Percentiles rank a stretch among this genome's conserved stretches.
Conservation (phyloP, 768 basidiomycete genomes). For the Agaricus subrufescens region DNA sequence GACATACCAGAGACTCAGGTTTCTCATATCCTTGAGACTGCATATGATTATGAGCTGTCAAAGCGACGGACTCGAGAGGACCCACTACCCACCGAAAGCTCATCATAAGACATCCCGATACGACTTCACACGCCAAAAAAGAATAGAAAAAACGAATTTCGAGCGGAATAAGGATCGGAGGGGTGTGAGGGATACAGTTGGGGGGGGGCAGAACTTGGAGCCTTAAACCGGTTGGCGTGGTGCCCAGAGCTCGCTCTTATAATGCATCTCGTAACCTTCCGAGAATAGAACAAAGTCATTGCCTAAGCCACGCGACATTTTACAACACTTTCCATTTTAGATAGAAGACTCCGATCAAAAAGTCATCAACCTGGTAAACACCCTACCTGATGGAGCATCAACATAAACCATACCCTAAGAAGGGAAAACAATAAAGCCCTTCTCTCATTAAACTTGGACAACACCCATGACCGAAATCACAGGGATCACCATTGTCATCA, state of each 20-base stretch:
- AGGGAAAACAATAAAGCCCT: slow-evolving; percentile 4
- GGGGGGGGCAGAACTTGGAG: not conserved
- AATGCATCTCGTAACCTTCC: slow-evolving; percentile 3
- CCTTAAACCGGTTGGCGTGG: slow-evolving; percentile 5
- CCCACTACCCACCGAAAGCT: slow-evolving; percentile 3
- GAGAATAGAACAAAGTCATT: slow-evolving; percentile 8
- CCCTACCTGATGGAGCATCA: slow-evolving; percentile 3
- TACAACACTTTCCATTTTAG: slow-evolving; percentile 7
- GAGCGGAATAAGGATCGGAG: not conserved
- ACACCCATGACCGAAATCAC: too few relatives aligned
- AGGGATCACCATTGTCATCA: too few relatives aligned
- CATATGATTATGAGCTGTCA: slow-evolving; percentile 5
- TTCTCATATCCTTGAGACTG: slow-evolving; percentile 20
- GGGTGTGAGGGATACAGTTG: too few relatives aligned
- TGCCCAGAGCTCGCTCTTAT: not conserved
- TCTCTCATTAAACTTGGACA: not conserved
- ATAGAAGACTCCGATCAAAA: slow-evolving; percentile 1
- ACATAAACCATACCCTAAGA: slow-evolving; percentile 2
- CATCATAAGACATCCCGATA: slow-evolving; percentile 8
- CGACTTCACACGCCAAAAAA: not conserved
- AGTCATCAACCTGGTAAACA: slow-evolving; percentile 1
- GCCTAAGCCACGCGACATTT: slow-evolving; percentile 5
- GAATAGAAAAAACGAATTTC: not conserved
- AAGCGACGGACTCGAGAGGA: not conserved
- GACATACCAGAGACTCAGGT: slow-evolving; percentile 19